Conservation (phyloP, 2,329 filamentous ascomycete genomes). For the Epichloe sibirici region DNA sequence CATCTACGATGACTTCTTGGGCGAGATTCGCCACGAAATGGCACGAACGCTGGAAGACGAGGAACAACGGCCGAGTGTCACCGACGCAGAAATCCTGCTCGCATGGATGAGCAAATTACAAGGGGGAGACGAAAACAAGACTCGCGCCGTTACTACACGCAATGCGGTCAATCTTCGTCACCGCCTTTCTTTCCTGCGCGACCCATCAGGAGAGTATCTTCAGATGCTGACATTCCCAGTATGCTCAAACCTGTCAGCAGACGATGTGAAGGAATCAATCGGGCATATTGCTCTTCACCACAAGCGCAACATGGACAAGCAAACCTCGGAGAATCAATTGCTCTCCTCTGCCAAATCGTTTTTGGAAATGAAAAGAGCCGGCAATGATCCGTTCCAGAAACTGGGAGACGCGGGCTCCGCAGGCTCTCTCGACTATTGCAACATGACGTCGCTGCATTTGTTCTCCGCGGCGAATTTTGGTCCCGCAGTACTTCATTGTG, state of each 20-base stretch:
- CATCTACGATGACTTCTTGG: conserved; percentile 3
- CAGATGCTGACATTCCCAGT: conserved; percentile 5
- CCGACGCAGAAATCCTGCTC: conserved; percentile 5
- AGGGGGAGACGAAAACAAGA: neutral
- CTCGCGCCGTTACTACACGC: neutral
- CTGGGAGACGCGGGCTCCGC: neutral
- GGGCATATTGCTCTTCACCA: conserved; percentile 4
- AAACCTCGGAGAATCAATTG: conserved; percentile 1
- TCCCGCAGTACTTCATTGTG: conserved; percentile 3
- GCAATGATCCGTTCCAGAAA: neutral
- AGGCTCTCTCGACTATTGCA: conserved; percentile 1
- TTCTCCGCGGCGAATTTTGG: conserved; percentile 5
- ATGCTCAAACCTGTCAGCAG: conserved; percentile 1
- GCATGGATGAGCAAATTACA: conserved; percentile 7
- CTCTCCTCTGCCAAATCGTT: neutral
- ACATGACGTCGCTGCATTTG: conserved; percentile 3
- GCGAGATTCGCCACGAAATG: conserved; percentile 4
- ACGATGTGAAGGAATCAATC: neutral
- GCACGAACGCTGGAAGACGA: neutral
- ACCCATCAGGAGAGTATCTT: conserved; percentile 4
- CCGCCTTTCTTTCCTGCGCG: conserved; percentile 2
- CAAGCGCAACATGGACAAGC: conserved; percentile 3
- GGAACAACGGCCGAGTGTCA: conserved; percentile 1
- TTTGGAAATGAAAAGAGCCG: neutral
- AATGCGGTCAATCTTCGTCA: conserved; percentile 4